Percentiles rank a stretch among this genome's conserved stretches.
phyloP scores from a whole-genome alignment of 768 basidiomycete species.

The Lactifluus hygrophoroides region DNA sequence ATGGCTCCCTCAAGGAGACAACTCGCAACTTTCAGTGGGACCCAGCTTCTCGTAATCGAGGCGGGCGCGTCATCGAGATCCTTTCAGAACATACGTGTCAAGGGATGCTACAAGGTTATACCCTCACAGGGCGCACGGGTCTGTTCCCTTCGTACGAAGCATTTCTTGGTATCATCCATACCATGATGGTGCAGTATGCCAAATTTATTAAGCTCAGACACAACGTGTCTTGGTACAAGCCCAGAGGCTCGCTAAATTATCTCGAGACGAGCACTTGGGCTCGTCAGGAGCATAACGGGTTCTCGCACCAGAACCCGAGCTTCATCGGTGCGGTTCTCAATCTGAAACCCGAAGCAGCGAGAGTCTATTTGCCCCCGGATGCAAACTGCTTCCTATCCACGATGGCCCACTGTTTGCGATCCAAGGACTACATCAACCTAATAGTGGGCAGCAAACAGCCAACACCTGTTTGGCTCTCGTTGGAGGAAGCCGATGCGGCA shows the following conservation, averaged over 20 bases:
- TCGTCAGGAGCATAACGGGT: slow-evolving; percentile 83
- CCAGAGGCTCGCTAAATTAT: slow-evolving; percentile 45
- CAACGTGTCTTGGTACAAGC: slow-evolving; percentile 67
- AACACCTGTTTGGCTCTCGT: slow-evolving; percentile 66
- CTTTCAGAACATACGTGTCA: slow-evolving; percentile 85
- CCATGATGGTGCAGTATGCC: slow-evolving; percentile 85
- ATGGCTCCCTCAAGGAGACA: slow-evolving; percentile 60
- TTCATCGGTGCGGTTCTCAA: slow-evolving; percentile 84
- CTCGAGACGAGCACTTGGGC: slow-evolving; percentile 84
- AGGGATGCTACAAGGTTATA: slow-evolving; percentile 89
- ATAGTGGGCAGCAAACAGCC: slow-evolving; percentile 59
- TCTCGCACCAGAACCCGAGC: slow-evolving; percentile 79
- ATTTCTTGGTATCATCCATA: slow-evolving; percentile 83
- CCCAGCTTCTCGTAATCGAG: slow-evolving; percentile 48
- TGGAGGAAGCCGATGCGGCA: slow-evolving; percentile 66
- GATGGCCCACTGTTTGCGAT: slow-evolving; percentile 71
- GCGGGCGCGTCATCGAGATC: slow-evolving; percentile 82
- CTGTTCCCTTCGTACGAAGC: slow-evolving; percentile 89
- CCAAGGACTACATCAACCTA: slow-evolving; percentile 80
- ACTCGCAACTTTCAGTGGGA: slow-evolving; percentile 87
- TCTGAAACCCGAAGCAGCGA: slow-evolving; percentile 58
- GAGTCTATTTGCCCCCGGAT: slow-evolving; percentile 86
- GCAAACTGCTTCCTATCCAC: slow-evolving; percentile 82
- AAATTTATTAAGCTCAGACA: slow-evolving; percentile 77
- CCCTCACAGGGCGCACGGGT: slow-evolving; percentile 76